phyloP scores from a whole-genome alignment of 495 filamentous ascomycete genomes.

The Xanthoparmelia taractica region DNA sequence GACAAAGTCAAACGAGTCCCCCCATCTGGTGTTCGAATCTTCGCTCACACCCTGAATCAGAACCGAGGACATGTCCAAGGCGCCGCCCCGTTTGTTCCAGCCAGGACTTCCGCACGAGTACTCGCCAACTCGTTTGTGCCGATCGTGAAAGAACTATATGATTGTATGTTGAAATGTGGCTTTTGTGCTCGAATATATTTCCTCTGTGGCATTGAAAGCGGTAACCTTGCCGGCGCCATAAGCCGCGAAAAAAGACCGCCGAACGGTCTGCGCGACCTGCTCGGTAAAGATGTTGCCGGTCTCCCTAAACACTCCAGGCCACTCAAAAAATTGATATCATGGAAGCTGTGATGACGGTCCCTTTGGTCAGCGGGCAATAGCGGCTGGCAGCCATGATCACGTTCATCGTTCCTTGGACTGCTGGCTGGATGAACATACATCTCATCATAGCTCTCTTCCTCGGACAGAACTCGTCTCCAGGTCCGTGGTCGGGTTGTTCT shows the following conservation, averaged over 20 bases:
- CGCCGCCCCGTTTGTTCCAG: not conserved
- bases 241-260: constrained; percentile 10
- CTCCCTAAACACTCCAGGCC: not conserved
- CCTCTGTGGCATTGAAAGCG: constrained; percentile 30
- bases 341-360: not conserved
- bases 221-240: constrained; percentile 32
- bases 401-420: not conserved
- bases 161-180: constrained; percentile 30
- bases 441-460: not conserved
- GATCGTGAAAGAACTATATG: constrained; percentile 1
- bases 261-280: constrained; percentile 12
- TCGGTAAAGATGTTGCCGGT: constrained; percentile 1
- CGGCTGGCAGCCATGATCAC: not conserved
- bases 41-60: constrained; percentile 30
- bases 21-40: constrained; percentile 34
- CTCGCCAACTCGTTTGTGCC: not conserved
- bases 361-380: not conserved
- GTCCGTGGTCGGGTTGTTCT: not conserved
- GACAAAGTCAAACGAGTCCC: constrained; percentile 37
- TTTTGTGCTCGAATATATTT: constrained; percentile 24
- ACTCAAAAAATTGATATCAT: not conserved
- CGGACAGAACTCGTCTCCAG: not conserved
- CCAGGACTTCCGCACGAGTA: not conserved
- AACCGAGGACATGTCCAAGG: constrained; percentile 11
- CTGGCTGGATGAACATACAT: not conserved